Conservation (phyloP, 352 stramenopile genomes). For the Peronospora farinosa region DNA sequence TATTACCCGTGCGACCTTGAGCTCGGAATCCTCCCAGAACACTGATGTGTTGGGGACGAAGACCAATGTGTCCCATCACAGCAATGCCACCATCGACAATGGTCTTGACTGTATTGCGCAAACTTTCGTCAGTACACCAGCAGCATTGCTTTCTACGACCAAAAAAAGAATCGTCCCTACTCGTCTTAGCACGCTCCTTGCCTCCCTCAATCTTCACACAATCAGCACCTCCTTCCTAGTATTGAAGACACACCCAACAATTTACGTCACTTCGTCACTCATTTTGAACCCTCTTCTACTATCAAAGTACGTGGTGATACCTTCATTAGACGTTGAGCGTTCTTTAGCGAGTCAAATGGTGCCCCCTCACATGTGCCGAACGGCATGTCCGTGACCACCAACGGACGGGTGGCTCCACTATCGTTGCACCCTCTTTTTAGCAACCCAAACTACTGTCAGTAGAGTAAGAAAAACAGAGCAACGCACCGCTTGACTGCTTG, state of each 20-base stretch:
- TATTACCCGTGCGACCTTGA: conserved; percentile 90
- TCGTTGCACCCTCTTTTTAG: conserved; percentile 3
- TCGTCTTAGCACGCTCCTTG: conserved; percentile 65
- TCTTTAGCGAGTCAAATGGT: conserved; percentile 88
- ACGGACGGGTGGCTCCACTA: conserved; percentile 71
- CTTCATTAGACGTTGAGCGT: conserved; percentile 92
- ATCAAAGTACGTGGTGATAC: conserved; percentile 4
- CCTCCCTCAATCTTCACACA: conserved; percentile 98
- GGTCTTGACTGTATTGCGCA: conserved; percentile 40
- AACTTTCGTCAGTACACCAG: background rate
- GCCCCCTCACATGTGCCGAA: conserved; percentile 95
- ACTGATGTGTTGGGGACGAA: conserved; percentile 94
- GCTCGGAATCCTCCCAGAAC: conserved; percentile 95
- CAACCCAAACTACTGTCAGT: background rate
- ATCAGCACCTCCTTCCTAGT: conserved; percentile 93
- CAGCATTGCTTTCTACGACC: background rate
- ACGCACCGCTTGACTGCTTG: conserved; percentile 89
- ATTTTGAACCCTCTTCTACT: background rate
- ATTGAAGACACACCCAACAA: background rate
- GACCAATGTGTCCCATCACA: conserved; percentile 96
- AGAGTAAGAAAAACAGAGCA: background rate
- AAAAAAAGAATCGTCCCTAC: conserved; percentile 19
- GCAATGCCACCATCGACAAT: conserved; percentile 87
- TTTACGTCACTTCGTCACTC: background rate
- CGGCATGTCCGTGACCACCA: conserved; percentile 97